Base-by-base conservation (phyloP, 495 filamentous ascomycete species). In the Articulospora tetracladia region DNA sequence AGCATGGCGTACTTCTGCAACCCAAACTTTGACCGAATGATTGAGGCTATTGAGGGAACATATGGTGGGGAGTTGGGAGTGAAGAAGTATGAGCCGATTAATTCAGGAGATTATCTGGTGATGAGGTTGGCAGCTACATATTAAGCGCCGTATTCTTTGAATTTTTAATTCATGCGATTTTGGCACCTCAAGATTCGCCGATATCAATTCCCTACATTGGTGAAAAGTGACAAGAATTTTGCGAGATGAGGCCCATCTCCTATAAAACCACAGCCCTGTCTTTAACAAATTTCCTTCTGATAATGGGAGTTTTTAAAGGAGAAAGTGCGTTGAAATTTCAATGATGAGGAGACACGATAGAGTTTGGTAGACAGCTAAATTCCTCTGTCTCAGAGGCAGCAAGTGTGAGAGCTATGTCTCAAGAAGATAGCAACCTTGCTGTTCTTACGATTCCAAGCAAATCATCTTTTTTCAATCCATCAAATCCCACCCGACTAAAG, bases 1-100 rank as follows among this genome's bases (percentile, higher is more conserved):
- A 86, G 83, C 58, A 81, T 89, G 63, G 87, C 86, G 72, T 93
- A 93, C 72, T 98, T 98, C 71, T 96, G 93, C 76, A 96, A 97
- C 65, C 92, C 93, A 10, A 91, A 97, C 62, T 88, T 83, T 68
- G 82, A 92, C 59, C 76, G 76, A 58, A 73, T 78, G 52, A 97
- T 97, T 66, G 90, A 96, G 55, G 92, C 87, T 0, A 83, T 98
- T 36, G 93, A 92, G 0, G 91, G 93, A 6, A 97, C 93, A 0
- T 96, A 84, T 70, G 84, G 79, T 17, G 79, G 79, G 1, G 83
- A 84, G 63, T 76, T 75, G 53, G 77, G 77, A 10, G 81, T 83
- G 20, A 93, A 85, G 76, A 94, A 93, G 74, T 96, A 95, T 68
- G 72, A 83, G 30, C 85, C 80, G 0, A 85, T 97, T 61, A 91